Evolutionary conservation across 441 rosid species (phyloP).

Genomic region (Gossypium davidsonii): DNA sequence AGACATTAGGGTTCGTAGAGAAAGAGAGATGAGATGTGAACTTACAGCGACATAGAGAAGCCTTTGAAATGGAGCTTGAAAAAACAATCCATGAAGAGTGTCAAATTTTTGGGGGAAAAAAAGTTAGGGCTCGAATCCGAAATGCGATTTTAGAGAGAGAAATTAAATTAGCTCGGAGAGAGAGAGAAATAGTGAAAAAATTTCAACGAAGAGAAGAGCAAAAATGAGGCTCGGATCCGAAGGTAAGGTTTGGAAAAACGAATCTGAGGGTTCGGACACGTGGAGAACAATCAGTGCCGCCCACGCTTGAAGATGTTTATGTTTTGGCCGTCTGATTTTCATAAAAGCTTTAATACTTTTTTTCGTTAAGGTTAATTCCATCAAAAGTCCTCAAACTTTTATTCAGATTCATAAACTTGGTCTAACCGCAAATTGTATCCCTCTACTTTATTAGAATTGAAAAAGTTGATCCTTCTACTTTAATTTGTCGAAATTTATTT

Average conservation of each 20-base stretch:
- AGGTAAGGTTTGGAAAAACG: conserved; percentile 9
- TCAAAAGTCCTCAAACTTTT: no score
- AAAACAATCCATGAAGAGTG: conserved; percentile 27
- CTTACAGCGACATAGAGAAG: conserved; percentile 32
- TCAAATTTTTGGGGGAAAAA: conserved; percentile 12
- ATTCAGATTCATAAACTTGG: no score
- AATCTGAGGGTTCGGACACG: conserved; percentile 21
- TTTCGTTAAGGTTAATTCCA: no score
- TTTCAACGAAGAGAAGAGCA: conserved; percentile 53
- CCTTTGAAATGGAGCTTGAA: conserved; percentile 24
- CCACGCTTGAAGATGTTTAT: neutral
- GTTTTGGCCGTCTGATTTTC: neutral
- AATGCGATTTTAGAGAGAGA: conserved; percentile 10
- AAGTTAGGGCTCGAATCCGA: conserved; percentile 38
- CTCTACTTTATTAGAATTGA: no score
- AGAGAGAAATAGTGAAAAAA: conserved; percentile 10
- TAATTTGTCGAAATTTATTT: no score
- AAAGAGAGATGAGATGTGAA: conserved; percentile 13
- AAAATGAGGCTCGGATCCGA: conserved; percentile 43
- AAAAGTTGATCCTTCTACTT: no score
- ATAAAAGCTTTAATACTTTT: neutral
- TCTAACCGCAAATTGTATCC: no score
- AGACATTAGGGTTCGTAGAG: conserved; percentile 37
- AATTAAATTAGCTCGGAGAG: conserved; percentile 19
- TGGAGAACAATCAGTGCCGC: neutral